A percentile compares a stretch with the other conserved stretches of the same genome.
Evolutionary conservation across 805 yeast genomes (phyloP).

Genomic region (Blastobotrys peoriensis): DNA sequence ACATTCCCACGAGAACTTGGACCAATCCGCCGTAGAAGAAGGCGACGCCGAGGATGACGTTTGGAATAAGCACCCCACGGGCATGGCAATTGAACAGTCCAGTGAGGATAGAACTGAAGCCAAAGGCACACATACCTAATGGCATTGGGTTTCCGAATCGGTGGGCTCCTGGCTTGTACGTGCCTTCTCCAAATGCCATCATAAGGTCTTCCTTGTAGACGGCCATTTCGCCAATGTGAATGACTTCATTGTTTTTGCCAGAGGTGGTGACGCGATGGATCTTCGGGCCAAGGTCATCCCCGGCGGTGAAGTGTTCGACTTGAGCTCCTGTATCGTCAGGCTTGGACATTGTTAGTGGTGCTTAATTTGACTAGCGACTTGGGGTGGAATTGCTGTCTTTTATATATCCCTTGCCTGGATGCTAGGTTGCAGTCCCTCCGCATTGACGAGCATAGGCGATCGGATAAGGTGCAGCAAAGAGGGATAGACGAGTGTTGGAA

Average conservation of each 20-base stretch:
- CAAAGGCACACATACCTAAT: slow-evolving; percentile 54
- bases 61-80: slow-evolving; percentile 48
- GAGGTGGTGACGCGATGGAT: neutral
- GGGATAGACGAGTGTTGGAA: too few relatives aligned
- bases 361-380: too few relatives aligned
- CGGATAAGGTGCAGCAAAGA: too few relatives aligned
- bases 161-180: neutral
- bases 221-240: neutral
- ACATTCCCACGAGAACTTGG: slow-evolving; percentile 60
- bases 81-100: slow-evolving; percentile 49
- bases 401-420: too few relatives aligned
- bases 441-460: too few relatives aligned
- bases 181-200: neutral
- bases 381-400: too few relatives aligned
- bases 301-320: neutral
- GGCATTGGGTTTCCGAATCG: slow-evolving; percentile 59
- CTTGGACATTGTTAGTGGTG: too few relatives aligned
- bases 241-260: neutral
- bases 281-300: neutral
- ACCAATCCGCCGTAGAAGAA: slow-evolving; percentile 59
- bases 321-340: neutral
- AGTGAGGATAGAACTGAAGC: slow-evolving; percentile 55
- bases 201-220: neutral
- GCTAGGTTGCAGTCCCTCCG: too few relatives aligned
- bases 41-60: slow-evolving; percentile 56